Evolutionary conservation across 495 filamentous ascomycete species (phyloP), one percentile per base, ranked within the genome.

Genomic region (Hypoxylon lienhwacheense): DNA sequence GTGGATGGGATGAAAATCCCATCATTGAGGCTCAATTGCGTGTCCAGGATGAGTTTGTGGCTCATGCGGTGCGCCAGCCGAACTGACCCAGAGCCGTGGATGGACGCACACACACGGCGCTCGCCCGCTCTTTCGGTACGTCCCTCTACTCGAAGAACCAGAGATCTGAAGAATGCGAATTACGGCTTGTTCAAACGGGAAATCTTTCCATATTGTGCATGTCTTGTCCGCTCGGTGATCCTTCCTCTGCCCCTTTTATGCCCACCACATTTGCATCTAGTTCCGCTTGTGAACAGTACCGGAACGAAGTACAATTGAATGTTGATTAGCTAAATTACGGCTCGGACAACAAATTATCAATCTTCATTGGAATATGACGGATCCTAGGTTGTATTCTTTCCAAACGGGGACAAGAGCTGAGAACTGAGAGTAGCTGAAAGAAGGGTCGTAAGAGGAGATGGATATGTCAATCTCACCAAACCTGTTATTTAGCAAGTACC

Each of bases 61-160:
- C 55, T 60, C 56, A 64, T 66, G 64, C 61, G 44, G 64, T 66
- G 56, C 54, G 53, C 60, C 61, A 64, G 57, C 53, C 60, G 47
- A 55, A 46, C 24, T 44, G 60, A 64, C 64, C 64, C 61, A 60
- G 55, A 50, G 44, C 60, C 49, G 56, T 61, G 64, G 64, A 53
- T 59, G 59, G 61, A 50, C 35, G 47, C 55, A 49, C 58, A 32
- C 16, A 28, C 40, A 28, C 40, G 24, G 22, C 43, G 60, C 53
- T 51, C 52, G 21, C 45, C 35, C 57, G 47, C 29, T 52, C 19
- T 47, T n/a, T 52, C 40, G 51, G 47, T 47, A 61, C 41, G n/a
- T n/a, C n/a, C n/a, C n/a, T n/a, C n/a, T 19, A 60, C 29, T 50
- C 46, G 36, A 55, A n/a, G 47, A 14, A 21, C 26, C 32, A 51